phyloP scores from a whole-genome alignment of 768 basidiomycete species.

The Cystobasidium tubakii region DNA sequence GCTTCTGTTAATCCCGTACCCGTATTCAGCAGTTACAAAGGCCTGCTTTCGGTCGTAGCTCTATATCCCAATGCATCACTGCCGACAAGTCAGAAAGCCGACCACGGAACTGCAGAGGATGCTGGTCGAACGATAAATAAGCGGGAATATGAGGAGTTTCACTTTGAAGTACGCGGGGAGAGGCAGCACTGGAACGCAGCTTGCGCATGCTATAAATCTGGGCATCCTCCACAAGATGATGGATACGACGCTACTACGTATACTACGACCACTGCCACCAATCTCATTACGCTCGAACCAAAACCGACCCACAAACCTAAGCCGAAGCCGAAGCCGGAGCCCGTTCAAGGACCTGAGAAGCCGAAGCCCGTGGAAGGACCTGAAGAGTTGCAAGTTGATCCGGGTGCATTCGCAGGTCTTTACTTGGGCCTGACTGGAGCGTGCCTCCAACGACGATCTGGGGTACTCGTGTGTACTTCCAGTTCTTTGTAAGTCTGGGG shows the following conservation, averaged over 20 bases:
- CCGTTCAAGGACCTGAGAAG: no score
- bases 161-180: neutral
- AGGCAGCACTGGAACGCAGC: neutral
- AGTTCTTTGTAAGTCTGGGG: constrained; percentile 28
- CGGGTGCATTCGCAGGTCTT: constrained; percentile 15
- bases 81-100: neutral
- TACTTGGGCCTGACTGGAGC: constrained; percentile 14
- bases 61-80: neutral
- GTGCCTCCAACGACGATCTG: constrained; percentile 23
- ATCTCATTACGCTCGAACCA: neutral
- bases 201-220: neutral
- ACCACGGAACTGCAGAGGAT: neutral
- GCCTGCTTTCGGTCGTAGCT: neutral
- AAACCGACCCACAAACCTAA: neutral
- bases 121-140: neutral
- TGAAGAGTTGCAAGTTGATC: neutral
- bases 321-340: neutral
- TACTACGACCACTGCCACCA: neutral
- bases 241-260: neutral
- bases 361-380: neutral
- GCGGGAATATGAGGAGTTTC: neutral
- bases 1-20: constrained; percentile 2
- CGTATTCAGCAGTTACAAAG: neutral
- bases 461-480: constrained; percentile 26
- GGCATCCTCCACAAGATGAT: neutral